Evolutionary conservation across 805 yeast species (phyloP), one percentile per base, ranked within the genome.

Genomic region (Sugiyamaella boreocaroliniensis): DNA sequence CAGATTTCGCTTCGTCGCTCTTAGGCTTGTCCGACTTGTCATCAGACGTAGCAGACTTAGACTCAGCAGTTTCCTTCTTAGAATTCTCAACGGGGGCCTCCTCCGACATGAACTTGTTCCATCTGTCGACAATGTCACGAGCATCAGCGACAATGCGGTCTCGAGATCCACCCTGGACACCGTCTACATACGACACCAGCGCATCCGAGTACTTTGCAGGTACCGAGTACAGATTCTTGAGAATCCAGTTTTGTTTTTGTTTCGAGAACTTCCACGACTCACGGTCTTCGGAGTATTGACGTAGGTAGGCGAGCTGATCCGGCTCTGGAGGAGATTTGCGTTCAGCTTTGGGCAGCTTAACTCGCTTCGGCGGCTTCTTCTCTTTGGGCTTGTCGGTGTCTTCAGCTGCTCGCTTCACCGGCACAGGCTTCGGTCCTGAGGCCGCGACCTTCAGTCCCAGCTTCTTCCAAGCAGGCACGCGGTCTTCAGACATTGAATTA

Each of bases 161-260:
- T 57, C 81, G 72, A 2, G 89, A 78, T 0, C 86, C 87, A 1
- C 95, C 95, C 65, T 83, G 85, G 26, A 86, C 63, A 0, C 85
- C 85, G 16, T 69, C 73, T 16, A 85, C 64, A 60, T 86, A 86
- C 5, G 62, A 64, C 12, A 71, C 55, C 53, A 86, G 66, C 26
- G 79, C 76, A 1, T 64, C 68, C 48, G 77, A 80, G 62, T 84
- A 86, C 9, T 72, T 69, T 0, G 69, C 71, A 2, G 82, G 85
- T 19, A 83, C 79, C 48, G 70, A 52, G 51, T 58, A 74, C 32
- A 85, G 67, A 64, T 86, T 81, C 62, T 81, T 82, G 57, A 87
- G 69, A 43, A 87, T 75, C 95, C 95, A 87, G 64, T 86, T 86
- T 68, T 87, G 95, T 58, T 87, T 86, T 71, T 83, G 90, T 62